Evolutionary conservation across 306 rosid species (phyloP).

Genomic region (Vigna hirtella): DNA sequence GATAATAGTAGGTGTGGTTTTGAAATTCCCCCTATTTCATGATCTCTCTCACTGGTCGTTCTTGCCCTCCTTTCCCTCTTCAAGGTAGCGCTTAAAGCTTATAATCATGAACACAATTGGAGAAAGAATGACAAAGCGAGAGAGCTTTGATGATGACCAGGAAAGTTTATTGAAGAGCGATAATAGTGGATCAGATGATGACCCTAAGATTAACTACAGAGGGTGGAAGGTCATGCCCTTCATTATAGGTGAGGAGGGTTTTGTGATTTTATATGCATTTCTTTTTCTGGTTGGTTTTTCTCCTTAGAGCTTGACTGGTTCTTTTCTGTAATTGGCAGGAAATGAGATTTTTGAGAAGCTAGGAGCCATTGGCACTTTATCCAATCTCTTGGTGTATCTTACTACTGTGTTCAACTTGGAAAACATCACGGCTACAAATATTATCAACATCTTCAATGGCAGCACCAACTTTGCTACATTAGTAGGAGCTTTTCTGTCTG

Average conservation of each 20-base stretch:
- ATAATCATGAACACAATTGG: slow-evolving; percentile 43
- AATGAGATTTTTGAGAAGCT: slow-evolving; percentile 94
- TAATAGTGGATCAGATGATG: slow-evolving; percentile 44
- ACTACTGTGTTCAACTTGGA: slow-evolving; percentile 69
- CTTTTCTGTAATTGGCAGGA: slow-evolving; percentile 54
- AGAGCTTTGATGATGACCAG: slow-evolving; percentile 44
- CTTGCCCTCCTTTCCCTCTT: slow-evolving; percentile 6
- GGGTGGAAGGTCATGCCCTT: slow-evolving; percentile 96
- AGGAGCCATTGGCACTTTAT: slow-evolving; percentile 72
- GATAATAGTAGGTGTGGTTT: slow-evolving; percentile 3
- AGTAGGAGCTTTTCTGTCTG: slow-evolving; percentile 73
- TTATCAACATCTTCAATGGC: slow-evolving; percentile 69
- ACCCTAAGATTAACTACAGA: slow-evolving; percentile 57
- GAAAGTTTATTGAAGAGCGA: slow-evolving; percentile 54
- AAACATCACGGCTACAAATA: slow-evolving; percentile 69
- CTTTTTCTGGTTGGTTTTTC: slow-evolving; percentile 1
- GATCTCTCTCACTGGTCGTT: neutral
- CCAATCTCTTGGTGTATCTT: slow-evolving; percentile 57
- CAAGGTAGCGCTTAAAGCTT: slow-evolving; percentile 32
- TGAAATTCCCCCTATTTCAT: slow-evolving; percentile 12
- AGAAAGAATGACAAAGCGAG: slow-evolving; percentile 24
- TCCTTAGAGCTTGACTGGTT: neutral
- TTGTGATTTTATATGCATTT: neutral
- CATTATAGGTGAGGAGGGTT: slow-evolving; percentile 67
- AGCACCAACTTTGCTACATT: slow-evolving; percentile 74